phyloP scores from a whole-genome alignment of 495 filamentous ascomycete genomes.

The Chaetomidium leptoderma region DNA sequence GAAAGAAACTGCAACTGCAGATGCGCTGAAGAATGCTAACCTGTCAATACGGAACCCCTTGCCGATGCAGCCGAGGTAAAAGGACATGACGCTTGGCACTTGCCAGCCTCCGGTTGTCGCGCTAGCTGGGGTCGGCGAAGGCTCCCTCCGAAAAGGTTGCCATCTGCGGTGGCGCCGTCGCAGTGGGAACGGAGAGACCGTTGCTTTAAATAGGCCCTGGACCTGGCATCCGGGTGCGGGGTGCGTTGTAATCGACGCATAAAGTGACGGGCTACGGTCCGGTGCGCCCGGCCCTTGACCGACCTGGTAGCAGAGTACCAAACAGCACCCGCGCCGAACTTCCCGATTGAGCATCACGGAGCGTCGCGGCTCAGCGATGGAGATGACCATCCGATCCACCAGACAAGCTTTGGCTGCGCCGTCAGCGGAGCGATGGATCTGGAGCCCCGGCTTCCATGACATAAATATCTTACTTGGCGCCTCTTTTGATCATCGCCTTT shows the following conservation, averaged over 20 bases:
- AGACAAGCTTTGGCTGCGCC: neutral
- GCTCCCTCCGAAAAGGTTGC: neutral
- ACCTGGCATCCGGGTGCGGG: neutral
- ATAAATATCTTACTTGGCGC: neutral
- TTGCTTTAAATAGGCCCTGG: neutral
- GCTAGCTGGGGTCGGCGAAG: neutral
- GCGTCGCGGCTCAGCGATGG: neutral
- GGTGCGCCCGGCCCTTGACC: neutral
- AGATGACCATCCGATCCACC: neutral
- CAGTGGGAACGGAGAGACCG: neutral
- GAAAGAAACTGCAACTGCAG: too few species aligned
- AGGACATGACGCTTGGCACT: neutral
- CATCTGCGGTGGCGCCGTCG: neutral
- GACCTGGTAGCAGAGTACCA: neutral
- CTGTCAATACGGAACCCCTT: too few species aligned
- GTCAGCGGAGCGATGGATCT: neutral
- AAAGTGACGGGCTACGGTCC: constrained; percentile 3
- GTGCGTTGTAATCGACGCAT: neutral
- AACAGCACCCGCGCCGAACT: neutral
- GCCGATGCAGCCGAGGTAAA: neutral
- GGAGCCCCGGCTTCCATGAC: neutral
- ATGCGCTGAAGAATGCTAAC: too few species aligned
- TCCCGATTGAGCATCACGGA: constrained; percentile 11
- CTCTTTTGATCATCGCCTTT: neutral
- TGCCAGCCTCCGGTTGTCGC: neutral